A percentile compares a stretch with the other conserved stretches of the same genome.
These are phyloP conservation scores for Termitomyces heimii DNA, from an alignment of 768 basidiomycete species.

Conservation along the genomic window DNA sequence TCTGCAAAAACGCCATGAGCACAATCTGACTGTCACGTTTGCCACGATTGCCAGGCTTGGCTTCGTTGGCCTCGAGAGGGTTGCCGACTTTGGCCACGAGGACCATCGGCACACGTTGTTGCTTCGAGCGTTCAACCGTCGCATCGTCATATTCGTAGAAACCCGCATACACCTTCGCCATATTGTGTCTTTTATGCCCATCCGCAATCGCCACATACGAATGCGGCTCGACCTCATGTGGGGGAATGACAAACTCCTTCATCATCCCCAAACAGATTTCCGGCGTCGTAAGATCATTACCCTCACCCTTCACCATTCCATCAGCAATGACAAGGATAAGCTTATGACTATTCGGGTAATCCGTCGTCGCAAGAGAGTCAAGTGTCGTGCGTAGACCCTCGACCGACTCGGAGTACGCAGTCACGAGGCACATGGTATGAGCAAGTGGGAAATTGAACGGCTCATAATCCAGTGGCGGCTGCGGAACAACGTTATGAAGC, in stretches of 20 bases:
- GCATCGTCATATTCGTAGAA: constrained; percentile 94
- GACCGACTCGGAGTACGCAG: constrained; percentile 95
- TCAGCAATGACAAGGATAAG: constrained; percentile 93
- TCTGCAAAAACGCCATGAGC: constrained; percentile 96
- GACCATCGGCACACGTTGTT: constrained; percentile 94
- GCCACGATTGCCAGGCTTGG: constrained; percentile 97
- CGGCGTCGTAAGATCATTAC: constrained; percentile 84
- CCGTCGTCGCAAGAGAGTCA: constrained; percentile 97
- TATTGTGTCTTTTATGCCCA: constrained; percentile 99
- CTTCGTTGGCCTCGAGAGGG: constrained; percentile 78
- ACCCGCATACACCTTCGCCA: constrained; percentile 97
- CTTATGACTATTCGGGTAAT: constrained; percentile 98
- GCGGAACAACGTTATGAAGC: constrained; percentile 82
- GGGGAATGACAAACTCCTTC: constrained; percentile 83
- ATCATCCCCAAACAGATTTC: constrained; percentile 96
- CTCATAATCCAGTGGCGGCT: constrained; percentile 86
- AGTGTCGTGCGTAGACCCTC: constrained; percentile 96
- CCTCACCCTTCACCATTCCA: constrained; percentile 96
- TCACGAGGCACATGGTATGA: constrained; percentile 94
- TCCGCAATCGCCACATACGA: constrained; percentile 99
- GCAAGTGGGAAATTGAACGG: constrained; percentile 95
- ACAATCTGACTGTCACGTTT: constrained; percentile 99
- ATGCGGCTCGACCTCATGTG: constrained; percentile 84
- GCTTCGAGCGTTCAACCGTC: constrained; percentile 86
- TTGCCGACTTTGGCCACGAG: constrained; percentile 96